Conservation (phyloP, 345 rosid species). For the Streptanthus diversifolius region DNA sequence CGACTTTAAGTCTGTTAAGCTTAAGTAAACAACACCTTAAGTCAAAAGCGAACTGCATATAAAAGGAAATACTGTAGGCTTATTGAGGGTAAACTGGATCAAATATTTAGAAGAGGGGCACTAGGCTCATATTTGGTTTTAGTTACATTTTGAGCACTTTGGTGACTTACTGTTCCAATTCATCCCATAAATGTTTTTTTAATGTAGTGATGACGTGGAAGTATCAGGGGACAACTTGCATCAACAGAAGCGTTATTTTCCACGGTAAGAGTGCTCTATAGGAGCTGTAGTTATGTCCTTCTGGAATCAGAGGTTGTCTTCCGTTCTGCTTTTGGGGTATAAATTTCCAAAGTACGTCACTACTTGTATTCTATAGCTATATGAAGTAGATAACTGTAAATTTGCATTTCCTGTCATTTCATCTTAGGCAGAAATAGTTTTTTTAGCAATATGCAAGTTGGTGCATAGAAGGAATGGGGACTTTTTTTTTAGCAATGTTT, state of each 20-base stretch:
- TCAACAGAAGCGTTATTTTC: constrained; percentile 55
- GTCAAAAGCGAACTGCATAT: neutral
- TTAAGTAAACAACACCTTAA: neutral
- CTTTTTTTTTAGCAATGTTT: neutral
- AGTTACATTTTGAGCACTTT: constrained; percentile 8
- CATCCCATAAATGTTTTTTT: constrained; percentile 20
- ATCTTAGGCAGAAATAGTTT: neutral
- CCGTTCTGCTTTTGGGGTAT: neutral
- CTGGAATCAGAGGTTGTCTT: constrained; percentile 6
- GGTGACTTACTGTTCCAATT: constrained; percentile 1
- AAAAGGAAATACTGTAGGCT: neutral
- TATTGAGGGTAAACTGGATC: constrained; percentile 1
- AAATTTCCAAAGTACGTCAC: neutral
- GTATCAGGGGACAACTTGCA: constrained; percentile 43
- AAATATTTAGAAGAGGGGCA: neutral
- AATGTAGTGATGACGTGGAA: constrained; percentile 45
- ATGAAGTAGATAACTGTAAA: neutral
- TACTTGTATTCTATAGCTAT: constrained; percentile 2
- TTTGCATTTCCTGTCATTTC: constrained; percentile 1
- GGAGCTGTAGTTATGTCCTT: constrained; percentile 14
- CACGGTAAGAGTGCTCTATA: constrained; percentile 50
- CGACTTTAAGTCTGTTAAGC: neutral
- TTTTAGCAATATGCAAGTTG: constrained; percentile 2
- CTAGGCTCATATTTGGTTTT: constrained; percentile 5
- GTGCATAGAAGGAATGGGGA: neutral